phyloP scores from a whole-genome alignment of 176 grass and related monocot species.

The Cenchrus purpureus region DNA sequence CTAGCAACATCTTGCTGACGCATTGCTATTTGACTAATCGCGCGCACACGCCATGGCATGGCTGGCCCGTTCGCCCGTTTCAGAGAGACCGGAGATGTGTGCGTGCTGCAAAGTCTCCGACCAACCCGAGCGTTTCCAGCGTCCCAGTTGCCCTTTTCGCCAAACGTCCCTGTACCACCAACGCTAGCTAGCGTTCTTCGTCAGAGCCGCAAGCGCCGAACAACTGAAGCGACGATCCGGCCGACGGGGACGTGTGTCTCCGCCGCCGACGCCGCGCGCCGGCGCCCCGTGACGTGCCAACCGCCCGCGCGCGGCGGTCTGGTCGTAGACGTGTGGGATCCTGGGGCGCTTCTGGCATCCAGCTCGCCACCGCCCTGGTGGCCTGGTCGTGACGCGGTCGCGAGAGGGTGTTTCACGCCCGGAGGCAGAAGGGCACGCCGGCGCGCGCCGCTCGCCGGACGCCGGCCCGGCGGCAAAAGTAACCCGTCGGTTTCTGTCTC shows the following conservation, averaged over 20 bases:
- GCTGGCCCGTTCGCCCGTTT: neutral
- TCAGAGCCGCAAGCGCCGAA: neutral
- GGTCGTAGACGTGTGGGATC: neutral
- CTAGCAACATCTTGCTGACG: neutral
- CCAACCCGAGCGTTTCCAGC: neutral
- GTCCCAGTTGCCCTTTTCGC: neutral
- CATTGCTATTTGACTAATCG: neutral
- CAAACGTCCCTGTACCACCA: neutral
- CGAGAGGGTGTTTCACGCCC: neutral
- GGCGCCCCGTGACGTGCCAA: neutral
- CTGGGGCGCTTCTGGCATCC: neutral
- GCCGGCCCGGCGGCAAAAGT: neutral
- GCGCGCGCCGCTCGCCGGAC: neutral
- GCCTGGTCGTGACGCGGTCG: neutral
- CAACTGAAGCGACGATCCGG: neutral
- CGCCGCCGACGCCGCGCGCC: neutral
- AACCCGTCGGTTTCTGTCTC: neutral
- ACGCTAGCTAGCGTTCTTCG: neutral
- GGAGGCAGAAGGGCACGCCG: constrained; percentile 14
- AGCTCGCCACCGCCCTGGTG: neutral
- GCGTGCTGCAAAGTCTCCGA: constrained; percentile 24
- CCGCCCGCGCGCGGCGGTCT: neutral
- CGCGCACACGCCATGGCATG: neutral
- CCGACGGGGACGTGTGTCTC: neutral
- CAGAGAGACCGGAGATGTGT: neutral